A percentile compares a stretch with the other conserved stretches of the same genome.
These are phyloP conservation scores for Stromatinia cepivora DNA, from an alignment of 2,329 filamentous ascomycete genomes.

Conservation along the genomic window DNA sequence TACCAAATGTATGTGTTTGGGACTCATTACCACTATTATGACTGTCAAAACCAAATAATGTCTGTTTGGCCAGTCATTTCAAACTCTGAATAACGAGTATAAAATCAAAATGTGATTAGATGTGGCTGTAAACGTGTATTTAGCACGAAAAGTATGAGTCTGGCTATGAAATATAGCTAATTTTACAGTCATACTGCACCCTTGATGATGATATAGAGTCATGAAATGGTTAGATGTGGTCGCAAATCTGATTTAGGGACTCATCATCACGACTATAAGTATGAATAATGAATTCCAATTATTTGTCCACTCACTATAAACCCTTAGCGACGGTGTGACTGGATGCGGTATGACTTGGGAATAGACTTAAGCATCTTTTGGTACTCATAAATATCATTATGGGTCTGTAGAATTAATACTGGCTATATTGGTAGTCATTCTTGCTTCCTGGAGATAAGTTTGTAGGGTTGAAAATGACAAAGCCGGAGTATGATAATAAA, in stretches of 20 bases:
- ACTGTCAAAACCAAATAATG: background rate
- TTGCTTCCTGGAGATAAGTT: background rate
- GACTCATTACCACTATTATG: background rate
- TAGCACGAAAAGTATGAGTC: background rate
- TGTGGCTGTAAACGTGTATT: background rate
- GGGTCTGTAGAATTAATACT: background rate
- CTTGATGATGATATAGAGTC: background rate
- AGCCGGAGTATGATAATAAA: background rate
- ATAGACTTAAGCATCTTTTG: background rate
- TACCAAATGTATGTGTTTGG: background rate
- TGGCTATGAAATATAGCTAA: background rate
- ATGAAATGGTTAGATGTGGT: background rate
- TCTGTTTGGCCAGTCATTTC: background rate
- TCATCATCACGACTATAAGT: no score
- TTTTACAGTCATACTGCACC: background rate
- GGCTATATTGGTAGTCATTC: background rate
- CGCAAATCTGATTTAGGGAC: rapidly evolving
- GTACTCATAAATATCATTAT: background rate
- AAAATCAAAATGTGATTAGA: background rate
- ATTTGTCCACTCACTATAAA: background rate
- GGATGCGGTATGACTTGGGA: background rate
- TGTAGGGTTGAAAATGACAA: background rate
- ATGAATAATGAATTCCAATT: background rate
- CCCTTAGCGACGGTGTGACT: no score
- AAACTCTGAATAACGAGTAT: background rate